These are phyloP conservation scores for Alloteropsis semialata DNA, from an alignment of 176 grass and related monocot genomes.

Conservation along the genomic window DNA sequence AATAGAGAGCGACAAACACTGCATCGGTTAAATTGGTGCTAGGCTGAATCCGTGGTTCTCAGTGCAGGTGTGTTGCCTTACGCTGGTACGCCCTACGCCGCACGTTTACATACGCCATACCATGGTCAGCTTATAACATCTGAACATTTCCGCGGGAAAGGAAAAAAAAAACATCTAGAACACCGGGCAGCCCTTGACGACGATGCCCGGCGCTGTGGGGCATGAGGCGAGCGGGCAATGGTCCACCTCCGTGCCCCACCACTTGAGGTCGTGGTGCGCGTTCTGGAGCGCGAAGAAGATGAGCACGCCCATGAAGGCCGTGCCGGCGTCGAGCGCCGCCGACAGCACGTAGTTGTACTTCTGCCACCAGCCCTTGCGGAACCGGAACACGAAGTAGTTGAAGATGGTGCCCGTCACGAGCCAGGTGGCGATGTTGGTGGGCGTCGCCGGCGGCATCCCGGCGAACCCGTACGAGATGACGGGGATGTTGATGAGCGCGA, in stretches of 20 bases:
- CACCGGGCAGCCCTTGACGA: slow-evolving; percentile 82
- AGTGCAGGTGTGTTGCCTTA: no score
- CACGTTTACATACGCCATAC: not conserved
- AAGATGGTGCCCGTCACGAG: slow-evolving; percentile 86
- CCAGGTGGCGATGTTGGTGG: slow-evolving; percentile 97
- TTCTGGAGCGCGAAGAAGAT: slow-evolving; percentile 97
- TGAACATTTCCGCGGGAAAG: no score
- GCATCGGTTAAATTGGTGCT: no score
- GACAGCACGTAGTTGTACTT: slow-evolving; percentile 98
- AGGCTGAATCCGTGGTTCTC: no score
- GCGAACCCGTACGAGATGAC: slow-evolving; percentile 97
- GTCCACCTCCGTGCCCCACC: slow-evolving; percentile 93
- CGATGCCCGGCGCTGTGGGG: slow-evolving; percentile 76
- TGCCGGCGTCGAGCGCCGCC: slow-evolving; percentile 92
- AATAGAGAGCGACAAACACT: no score
- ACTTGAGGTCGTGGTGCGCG: slow-evolving; percentile 65
- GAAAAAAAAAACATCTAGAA: no score
- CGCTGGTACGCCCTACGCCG: not conserved
- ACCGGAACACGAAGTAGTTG: slow-evolving; percentile 94
- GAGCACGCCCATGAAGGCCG: slow-evolving; percentile 96
- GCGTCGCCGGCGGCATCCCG: slow-evolving; percentile 96
- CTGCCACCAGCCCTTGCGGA: slow-evolving; percentile 94
- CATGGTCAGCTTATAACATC: not conserved
- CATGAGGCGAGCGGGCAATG: slow-evolving; percentile 90
- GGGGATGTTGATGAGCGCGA: slow-evolving; percentile 85